Conservation (phyloP, 805 yeast genomes). For the Starmerella riodocensis region DNA sequence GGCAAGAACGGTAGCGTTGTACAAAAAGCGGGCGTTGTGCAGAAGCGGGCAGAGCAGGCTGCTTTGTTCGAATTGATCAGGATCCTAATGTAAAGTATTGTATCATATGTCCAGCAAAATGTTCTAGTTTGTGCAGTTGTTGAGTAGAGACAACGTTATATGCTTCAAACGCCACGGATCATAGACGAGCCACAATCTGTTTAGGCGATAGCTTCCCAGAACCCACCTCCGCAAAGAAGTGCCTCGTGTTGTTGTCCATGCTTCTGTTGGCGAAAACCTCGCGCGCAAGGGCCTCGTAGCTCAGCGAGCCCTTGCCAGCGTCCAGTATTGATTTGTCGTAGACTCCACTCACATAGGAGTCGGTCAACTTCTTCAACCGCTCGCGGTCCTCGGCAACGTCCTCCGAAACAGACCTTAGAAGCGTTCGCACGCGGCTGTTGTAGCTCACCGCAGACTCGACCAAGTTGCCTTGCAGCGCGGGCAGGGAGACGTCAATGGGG, state of each 20-base stretch:
- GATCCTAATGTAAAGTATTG: neutral
- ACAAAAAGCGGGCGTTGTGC: neutral
- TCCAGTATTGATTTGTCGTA: slow-evolving; percentile 4
- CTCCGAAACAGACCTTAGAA: slow-evolving; percentile 11
- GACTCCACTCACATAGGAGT: slow-evolving; percentile 11
- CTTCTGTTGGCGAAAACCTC: slow-evolving; percentile 13
- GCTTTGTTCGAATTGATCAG: neutral
- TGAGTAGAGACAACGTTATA: neutral
- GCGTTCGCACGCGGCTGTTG: slow-evolving; percentile 20
- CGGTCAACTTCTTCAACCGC: slow-evolving; percentile 4
- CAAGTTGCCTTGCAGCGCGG: slow-evolving; percentile 9
- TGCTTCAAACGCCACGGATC: neutral
- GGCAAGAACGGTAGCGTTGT: neutral
- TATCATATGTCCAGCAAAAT: slow-evolving; percentile 2
- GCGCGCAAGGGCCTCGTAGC: slow-evolving; percentile 6
- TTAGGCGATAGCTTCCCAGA: slow-evolving; percentile 16
- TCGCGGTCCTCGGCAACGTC: slow-evolving; percentile 3
- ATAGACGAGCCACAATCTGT: slow-evolving; percentile 11
- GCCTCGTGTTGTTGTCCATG: slow-evolving; percentile 5
- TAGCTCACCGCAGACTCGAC: slow-evolving; percentile 13
- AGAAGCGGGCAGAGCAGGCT: neutral
- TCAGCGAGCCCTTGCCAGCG: neutral
- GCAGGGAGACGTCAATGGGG: slow-evolving; percentile 13
- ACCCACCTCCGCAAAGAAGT: slow-evolving; percentile 16
- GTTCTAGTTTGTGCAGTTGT: neutral